Evolutionary conservation across 2,329 filamentous ascomycete species (phyloP).

Genomic region (Diaporthe australafricana): DNA sequence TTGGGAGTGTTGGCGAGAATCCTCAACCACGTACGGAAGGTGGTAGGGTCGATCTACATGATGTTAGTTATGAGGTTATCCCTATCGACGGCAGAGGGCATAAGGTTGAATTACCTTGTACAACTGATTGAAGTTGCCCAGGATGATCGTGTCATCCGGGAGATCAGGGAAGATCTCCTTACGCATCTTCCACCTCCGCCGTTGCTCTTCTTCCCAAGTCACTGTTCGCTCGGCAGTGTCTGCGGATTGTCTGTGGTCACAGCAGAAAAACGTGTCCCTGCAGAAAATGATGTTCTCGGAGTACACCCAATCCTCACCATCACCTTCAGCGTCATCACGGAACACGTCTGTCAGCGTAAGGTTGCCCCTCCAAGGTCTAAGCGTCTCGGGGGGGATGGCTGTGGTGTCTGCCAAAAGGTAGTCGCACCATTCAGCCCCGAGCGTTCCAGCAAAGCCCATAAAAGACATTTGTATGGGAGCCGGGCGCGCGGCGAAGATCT

Average conservation of each 20-base stretch:
- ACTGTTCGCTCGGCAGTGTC: constrained; percentile 75
- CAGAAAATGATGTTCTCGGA: constrained; percentile 97
- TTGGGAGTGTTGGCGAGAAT: constrained; percentile 89
- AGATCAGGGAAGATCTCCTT: constrained; percentile 90
- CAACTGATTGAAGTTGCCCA: constrained; percentile 98
- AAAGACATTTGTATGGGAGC: constrained; percentile 99
- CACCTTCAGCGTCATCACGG: constrained; percentile 73
- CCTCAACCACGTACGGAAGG: constrained; percentile 94
- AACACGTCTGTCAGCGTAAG: constrained; percentile 78
- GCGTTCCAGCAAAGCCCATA: constrained; percentile 97
- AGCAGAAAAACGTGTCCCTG: constrained; percentile 96
- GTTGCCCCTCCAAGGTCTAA: constrained; percentile 84
- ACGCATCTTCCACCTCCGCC: constrained; percentile 88
- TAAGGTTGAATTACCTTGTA: constrained; percentile 80
- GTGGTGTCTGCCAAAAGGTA: constrained; percentile 93
- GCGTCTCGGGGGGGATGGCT: constrained; percentile 83
- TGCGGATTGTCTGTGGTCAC: constrained; percentile 93
- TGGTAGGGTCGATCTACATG: constrained; percentile 92
- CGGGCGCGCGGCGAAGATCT: constrained; percentile 94
- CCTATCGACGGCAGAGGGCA: background rate
- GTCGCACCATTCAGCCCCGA: constrained; percentile 98
- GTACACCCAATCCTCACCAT: constrained; percentile 88
- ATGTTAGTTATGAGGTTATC: background rate
- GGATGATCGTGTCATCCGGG: constrained; percentile 85
- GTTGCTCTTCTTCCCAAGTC: constrained; percentile 87